These are phyloP conservation scores for Phytophthora agathidicida DNA, from an alignment of 352 stramenopile genomes.

Conservation along the genomic window DNA sequence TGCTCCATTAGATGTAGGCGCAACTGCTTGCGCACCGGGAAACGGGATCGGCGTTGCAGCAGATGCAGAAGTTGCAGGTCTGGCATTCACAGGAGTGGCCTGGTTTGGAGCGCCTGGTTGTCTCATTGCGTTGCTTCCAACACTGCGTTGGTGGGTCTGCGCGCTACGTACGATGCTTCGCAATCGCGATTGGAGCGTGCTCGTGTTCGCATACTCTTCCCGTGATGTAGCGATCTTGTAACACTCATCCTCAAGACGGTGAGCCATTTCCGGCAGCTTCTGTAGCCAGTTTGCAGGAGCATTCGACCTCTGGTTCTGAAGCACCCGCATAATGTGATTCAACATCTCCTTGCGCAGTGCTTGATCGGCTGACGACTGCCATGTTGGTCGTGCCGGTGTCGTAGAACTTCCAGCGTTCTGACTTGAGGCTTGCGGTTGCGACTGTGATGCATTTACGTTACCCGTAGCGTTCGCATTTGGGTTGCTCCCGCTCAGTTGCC, in stretches of 20 bases:
- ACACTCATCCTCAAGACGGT: slow-evolving; percentile 96
- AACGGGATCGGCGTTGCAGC: slow-evolving; percentile 61
- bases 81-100: slow-evolving; percentile 24
- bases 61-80: slow-evolving; percentile 18
- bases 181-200: slow-evolving; percentile 94
- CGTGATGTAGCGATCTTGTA: slow-evolving; percentile 90
- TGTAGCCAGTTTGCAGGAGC: slow-evolving; percentile 96
- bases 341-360: slow-evolving; percentile 84
- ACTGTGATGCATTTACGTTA: slow-evolving; percentile 25
- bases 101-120: slow-evolving; percentile 33
- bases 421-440: slow-evolving; percentile 27
- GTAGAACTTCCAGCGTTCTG: slow-evolving; percentile 7
- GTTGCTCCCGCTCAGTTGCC: slow-evolving; percentile 35
- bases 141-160: slow-evolving; percentile 65
- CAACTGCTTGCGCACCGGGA: slow-evolving; percentile 54
- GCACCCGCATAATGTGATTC: slow-evolving; percentile 93
- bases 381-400: slow-evolving; percentile 47
- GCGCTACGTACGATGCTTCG: slow-evolving; percentile 93
- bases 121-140: slow-evolving; percentile 37
- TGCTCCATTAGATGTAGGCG: slow-evolving; percentile 11
- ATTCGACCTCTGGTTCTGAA: slow-evolving; percentile 96
- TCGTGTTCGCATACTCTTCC: slow-evolving; percentile 96
- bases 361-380: slow-evolving; percentile 77
- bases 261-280: slow-evolving; percentile 98
- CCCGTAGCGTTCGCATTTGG: slow-evolving; percentile 13